A percentile compares a stretch with the other conserved stretches of the same genome.
Conservation (phyloP, 2,329 filamentous ascomycete genomes). For the Penicillium sp. region DNA sequence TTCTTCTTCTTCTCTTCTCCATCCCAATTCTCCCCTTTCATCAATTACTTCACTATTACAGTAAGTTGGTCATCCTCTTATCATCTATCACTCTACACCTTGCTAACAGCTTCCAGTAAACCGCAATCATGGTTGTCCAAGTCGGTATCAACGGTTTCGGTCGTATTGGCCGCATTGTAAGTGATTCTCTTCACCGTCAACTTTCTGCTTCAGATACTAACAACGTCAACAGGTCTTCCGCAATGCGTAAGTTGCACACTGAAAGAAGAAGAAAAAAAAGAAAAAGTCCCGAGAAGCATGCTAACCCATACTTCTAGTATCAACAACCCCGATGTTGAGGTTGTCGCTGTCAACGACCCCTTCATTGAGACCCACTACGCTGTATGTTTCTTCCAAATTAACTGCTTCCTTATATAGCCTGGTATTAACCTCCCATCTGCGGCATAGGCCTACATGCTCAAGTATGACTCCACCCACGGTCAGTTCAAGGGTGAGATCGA, state of each 20-base stretch:
- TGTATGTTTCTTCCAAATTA: conserved; percentile 60
- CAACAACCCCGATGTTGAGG: conserved; percentile 82
- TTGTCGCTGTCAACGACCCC: conserved; percentile 98
- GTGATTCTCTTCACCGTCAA: conserved; percentile 22
- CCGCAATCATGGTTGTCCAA: conserved; percentile 48
- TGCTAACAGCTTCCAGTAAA: conserved; percentile 32
- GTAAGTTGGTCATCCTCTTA: conserved; percentile 7
- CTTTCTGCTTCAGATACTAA: conserved; percentile 22
- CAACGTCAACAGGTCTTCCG: conserved; percentile 68
- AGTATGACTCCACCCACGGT: conserved; percentile 98
- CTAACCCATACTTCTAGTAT: conserved; percentile 49
- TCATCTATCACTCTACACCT: conserved; percentile 1
- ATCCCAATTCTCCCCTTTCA: conserved; percentile 5
- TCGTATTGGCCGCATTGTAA: conserved; percentile 91
- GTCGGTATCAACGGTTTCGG: conserved; percentile 99
- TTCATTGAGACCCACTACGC: conserved; percentile 98
- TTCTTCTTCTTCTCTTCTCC: conserved; percentile 3
- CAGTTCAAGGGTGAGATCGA: conserved; percentile 89
- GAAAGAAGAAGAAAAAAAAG: neutral
- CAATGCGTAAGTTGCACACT: conserved; percentile 69
- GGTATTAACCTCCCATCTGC: conserved; percentile 5
- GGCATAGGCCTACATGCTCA: conserved; percentile 95
- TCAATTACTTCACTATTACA: conserved; percentile 9
- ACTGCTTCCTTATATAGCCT: neutral
- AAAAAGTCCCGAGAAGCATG: conserved; percentile 2